A percentile compares a stretch with the other conserved stretches of the same genome.
phyloP scores from a whole-genome alignment of 352 stramenopile species.

The Pythium oligandrum region DNA sequence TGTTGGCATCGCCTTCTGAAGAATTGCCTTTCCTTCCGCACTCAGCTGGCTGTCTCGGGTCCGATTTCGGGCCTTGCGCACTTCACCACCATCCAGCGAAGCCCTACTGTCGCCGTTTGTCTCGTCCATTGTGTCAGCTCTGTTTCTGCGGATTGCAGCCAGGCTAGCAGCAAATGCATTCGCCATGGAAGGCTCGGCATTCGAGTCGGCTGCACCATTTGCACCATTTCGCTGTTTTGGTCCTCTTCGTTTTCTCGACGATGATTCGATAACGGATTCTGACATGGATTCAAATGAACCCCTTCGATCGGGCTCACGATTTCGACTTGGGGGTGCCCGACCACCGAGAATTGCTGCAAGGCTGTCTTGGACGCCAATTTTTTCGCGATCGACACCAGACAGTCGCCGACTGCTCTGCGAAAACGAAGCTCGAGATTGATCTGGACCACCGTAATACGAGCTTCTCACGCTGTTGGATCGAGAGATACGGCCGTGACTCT shows the following conservation, averaged over 20 bases:
- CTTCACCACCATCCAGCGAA: conserved; percentile 2
- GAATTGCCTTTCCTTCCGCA: conserved; percentile 68
- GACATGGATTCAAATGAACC: conserved; percentile 51
- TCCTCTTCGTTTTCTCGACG: conserved; percentile 17
- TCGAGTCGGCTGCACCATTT: neutral
- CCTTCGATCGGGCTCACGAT: conserved; percentile 20
- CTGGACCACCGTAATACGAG: conserved; percentile 32
- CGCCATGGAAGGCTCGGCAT: conserved; percentile 22
- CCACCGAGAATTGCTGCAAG: conserved; percentile 61
- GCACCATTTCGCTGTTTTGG: conserved; percentile 1
- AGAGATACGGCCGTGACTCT: conserved; percentile 26
- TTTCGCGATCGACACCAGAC: conserved; percentile 35
- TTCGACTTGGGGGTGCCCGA: conserved; percentile 19
- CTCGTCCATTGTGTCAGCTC: conserved; percentile 58
- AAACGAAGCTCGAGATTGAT: conserved; percentile 34
- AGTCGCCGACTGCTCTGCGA: conserved; percentile 33
- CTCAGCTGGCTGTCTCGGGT: conserved; percentile 71
- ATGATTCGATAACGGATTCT: conserved; percentile 2
- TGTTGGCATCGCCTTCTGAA: conserved; percentile 56
- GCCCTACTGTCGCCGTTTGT: conserved; percentile 7
- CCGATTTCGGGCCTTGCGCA: conserved; percentile 32
- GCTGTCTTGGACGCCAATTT: conserved; percentile 45
- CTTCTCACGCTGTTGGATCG: conserved; percentile 52
- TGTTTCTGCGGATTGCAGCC: conserved; percentile 66
- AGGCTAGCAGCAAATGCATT: conserved; percentile 75